These are phyloP conservation scores for Tubosaeta sp. DNA, from an alignment of 768 basidiomycete genomes.

Conservation along the genomic window DNA sequence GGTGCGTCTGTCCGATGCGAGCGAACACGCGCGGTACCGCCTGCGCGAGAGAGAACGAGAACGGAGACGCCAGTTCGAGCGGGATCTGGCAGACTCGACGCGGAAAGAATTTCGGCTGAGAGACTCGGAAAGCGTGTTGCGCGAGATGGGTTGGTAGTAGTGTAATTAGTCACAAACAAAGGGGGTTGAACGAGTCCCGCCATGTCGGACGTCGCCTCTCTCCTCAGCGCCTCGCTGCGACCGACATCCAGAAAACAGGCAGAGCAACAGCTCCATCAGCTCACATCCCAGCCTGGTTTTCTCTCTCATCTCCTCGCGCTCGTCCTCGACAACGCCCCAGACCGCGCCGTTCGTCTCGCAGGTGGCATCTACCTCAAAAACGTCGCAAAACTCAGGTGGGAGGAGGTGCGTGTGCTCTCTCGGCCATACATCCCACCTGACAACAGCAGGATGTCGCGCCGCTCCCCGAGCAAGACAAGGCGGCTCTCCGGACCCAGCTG, in stretches of 20 bases:
- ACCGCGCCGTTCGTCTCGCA: conserved; percentile 72
- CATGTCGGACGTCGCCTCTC: conserved; percentile 65
- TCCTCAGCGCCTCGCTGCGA: conserved; percentile 69
- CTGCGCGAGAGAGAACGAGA: conserved; percentile 20
- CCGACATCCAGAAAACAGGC: conserved; percentile 73
- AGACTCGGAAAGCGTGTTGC: conserved; percentile 19
- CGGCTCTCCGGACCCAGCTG: conserved; percentile 65
- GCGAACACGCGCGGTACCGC: conserved; percentile 19
- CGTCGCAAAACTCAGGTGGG: conserved; percentile 81
- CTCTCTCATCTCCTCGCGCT: conserved; percentile 73
- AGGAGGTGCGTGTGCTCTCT: conserved; percentile 55
- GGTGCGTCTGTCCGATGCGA: conserved; percentile 22
- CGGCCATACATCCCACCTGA: neutral
- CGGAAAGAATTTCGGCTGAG: conserved; percentile 12
- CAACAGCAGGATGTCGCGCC: conserved; percentile 62
- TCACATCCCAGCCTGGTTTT: conserved; percentile 75
- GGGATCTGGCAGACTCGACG: neutral
- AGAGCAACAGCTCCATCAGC: conserved; percentile 65
- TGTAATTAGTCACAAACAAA: conserved; percentile 11
- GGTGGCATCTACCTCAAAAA: conserved; percentile 94
- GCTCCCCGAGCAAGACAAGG: conserved; percentile 67
- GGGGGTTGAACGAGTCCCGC: neutral
- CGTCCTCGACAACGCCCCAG: conserved; percentile 60
- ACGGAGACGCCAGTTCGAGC: conserved; percentile 1
- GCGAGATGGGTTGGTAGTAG: conserved; percentile 18